Conservation (phyloP, 305 asterid species). For the Coffea humblotiana region DNA sequence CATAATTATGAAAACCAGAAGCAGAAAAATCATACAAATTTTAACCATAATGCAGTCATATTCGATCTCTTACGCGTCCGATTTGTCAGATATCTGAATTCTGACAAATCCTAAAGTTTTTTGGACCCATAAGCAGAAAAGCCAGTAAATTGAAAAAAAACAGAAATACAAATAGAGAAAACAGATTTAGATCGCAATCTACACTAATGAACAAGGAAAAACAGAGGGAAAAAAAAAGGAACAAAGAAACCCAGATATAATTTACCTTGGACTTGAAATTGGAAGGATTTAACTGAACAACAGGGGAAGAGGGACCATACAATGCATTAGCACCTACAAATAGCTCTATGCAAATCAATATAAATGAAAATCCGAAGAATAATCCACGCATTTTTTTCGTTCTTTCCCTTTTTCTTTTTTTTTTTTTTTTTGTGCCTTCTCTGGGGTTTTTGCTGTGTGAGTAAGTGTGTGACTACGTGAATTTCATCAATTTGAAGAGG, state of each 20-base stretch:
- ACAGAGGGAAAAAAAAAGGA: neutral
- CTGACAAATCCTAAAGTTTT: too few relatives aligned
- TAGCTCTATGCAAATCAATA: conserved; percentile 33
- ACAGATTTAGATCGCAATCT: neutral
- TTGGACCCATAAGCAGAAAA: too few relatives aligned
- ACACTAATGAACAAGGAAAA: neutral
- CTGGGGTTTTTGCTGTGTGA: neutral
- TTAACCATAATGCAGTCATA: too few relatives aligned
- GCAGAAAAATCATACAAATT: too few relatives aligned
- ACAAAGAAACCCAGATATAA: neutral
- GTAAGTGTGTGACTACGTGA: neutral
- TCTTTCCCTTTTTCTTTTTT: too few relatives aligned
- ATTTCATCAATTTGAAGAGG: neutral
- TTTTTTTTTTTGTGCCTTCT: neutral
- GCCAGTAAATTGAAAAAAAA: neutral
- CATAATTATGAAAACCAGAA: too few relatives aligned
- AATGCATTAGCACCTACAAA: conserved; percentile 54
- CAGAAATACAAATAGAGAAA: neutral
- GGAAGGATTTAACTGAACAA: conserved; percentile 77
- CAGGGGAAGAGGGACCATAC: conserved; percentile 85
- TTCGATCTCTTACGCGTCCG: too few relatives aligned
- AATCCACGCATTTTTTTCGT: conserved; percentile 10
- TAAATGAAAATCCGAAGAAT: conserved; percentile 24
- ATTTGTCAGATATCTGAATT: neutral
- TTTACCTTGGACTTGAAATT: conserved; percentile 90